These are phyloP conservation scores for Syzygium jambos DNA, from an alignment of 345 rosid species.

Conservation along the genomic window DNA sequence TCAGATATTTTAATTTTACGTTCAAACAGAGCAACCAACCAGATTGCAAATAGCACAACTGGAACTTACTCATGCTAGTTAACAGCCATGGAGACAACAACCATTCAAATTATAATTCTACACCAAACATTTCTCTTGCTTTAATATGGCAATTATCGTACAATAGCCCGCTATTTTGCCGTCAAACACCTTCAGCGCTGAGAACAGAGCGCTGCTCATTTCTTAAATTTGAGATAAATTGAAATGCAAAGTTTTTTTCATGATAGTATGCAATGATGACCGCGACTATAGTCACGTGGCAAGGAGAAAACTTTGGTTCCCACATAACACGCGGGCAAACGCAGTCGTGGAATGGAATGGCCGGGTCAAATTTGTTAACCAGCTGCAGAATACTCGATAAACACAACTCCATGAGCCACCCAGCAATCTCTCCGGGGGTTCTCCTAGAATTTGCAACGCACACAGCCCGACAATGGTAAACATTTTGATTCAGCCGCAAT, in stretches of 20 bases:
- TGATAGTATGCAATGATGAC: not conserved
- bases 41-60: not conserved
- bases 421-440: not conserved
- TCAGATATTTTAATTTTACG: not conserved
- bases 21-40: not conserved
- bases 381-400: not conserved
- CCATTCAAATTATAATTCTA: not conserved
- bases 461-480: not conserved
- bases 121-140: not conserved
- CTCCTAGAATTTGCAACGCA: not conserved
- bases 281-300: not conserved
- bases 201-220: not conserved
- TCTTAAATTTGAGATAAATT: not conserved
- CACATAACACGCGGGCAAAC: fast-evolving
- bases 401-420: not conserved
- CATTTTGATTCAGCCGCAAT: not conserved
- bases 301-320: not conserved
- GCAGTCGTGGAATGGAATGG: not conserved
- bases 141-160: not conserved
- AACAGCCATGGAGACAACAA: not conserved
- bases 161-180: not conserved
- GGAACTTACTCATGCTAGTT: not conserved
- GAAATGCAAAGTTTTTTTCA: not conserved
- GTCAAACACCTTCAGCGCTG: not conserved
- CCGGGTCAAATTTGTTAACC: not conserved